Evolutionary conservation across 1,139 yeast genomes (phyloP).

Genomic region (Casaregolazyma lundiana): DNA sequence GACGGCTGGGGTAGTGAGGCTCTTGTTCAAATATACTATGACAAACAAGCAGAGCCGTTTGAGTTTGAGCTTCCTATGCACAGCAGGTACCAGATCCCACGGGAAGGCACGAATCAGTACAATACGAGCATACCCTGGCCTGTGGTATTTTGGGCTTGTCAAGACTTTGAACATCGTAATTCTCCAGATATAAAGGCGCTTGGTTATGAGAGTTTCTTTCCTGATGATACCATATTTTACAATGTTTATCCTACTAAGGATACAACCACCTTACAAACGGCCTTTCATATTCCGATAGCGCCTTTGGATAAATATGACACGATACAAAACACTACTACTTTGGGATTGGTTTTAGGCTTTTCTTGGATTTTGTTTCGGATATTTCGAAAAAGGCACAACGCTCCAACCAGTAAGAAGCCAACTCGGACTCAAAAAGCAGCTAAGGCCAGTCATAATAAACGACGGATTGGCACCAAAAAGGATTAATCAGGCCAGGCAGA

Average conservation of each 20-base stretch:
- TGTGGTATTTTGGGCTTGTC: slow-evolving; percentile 47
- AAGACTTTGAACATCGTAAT: slow-evolving; percentile 25
- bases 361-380: slow-evolving; percentile 34
- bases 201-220: slow-evolving; percentile 45
- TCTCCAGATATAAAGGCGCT: slow-evolving; percentile 27
- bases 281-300: slow-evolving; percentile 38
- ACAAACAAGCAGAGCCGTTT: slow-evolving; percentile 19
- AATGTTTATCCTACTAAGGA: slow-evolving; percentile 21
- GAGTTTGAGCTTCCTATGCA: slow-evolving; percentile 42
- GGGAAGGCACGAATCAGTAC: slow-evolving; percentile 19
- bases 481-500: too few relatives aligned
- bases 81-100: slow-evolving; percentile 45
- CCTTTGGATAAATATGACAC: slow-evolving; percentile 26
- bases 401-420: not conserved
- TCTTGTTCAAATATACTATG: slow-evolving; percentile 35
- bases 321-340: slow-evolving; percentile 33
- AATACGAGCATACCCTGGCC: slow-evolving; percentile 36
- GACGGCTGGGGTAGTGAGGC: slow-evolving; percentile 44
- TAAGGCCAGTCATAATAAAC: not conserved
- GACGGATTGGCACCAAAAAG: not conserved
- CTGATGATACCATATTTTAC: slow-evolving; percentile 41
- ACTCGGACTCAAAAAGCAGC: not conserved
- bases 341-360: slow-evolving; percentile 32
- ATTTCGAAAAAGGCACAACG: not conserved
- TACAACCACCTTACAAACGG: slow-evolving; percentile 7